These are phyloP conservation scores for Silene noctiflora DNA, from an alignment of 179 eudicot genomes.

Conservation along the genomic window DNA sequence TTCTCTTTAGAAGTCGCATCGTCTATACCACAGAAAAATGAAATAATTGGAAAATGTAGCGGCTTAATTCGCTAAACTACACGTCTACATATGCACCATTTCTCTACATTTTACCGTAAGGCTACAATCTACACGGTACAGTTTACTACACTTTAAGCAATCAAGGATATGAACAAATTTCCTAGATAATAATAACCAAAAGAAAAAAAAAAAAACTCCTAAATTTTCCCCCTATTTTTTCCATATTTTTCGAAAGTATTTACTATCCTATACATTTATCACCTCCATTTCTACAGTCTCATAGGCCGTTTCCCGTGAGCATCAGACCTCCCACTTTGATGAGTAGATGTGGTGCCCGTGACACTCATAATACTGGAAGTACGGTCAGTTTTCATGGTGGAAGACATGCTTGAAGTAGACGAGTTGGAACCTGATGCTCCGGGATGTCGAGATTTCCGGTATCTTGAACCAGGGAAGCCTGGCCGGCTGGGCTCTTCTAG, in stretches of 20 bases:
- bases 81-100: neutral
- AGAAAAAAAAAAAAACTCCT: neutral
- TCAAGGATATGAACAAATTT: slow-evolving; percentile 11
- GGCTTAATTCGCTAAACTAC: neutral
- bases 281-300: neutral
- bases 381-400: slow-evolving; percentile 23
- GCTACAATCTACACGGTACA: neutral
- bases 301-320: slow-evolving; percentile 44
- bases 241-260: neutral
- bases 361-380: slow-evolving; percentile 35
- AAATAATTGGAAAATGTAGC: neutral
- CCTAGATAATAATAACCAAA: neutral
- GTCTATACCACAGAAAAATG: neutral
- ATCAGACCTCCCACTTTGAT: slow-evolving; percentile 24
- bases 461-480: slow-evolving; percentile 47
- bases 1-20: too few species aligned
- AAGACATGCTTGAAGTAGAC: slow-evolving; percentile 35
- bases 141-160: neutral
- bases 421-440: slow-evolving; percentile 35
- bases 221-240: neutral
- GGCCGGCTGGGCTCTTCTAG: slow-evolving; percentile 63
- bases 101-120: neutral
- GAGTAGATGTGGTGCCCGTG: slow-evolving; percentile 22
- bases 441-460: slow-evolving; percentile 35
- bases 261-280: neutral